Percentiles rank a stretch among this genome's conserved stretches.
Conservation (phyloP, 177 flowering plant genomes). For the Vitis hybrid region DNA sequence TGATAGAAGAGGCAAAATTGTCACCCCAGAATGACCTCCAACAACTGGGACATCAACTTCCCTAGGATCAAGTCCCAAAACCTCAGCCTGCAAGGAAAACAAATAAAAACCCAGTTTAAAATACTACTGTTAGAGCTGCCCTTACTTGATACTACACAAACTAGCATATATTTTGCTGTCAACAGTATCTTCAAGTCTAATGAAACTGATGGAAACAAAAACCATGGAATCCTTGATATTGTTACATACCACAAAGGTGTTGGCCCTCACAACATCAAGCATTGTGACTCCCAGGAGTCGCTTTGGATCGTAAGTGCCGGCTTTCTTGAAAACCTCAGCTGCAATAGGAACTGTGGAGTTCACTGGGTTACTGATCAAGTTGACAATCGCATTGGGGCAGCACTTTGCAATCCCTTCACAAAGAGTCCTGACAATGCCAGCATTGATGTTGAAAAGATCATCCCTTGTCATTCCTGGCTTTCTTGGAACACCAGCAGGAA, state of each 20-base stretch:
- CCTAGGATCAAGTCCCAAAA: slow-evolving; percentile 54
- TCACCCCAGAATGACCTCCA: slow-evolving; percentile 73
- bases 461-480: slow-evolving; percentile 84
- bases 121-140: no score
- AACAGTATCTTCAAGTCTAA: not conserved
- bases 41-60: slow-evolving; percentile 75
- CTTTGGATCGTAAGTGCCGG: slow-evolving; percentile 64
- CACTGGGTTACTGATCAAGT: slow-evolving; percentile 70
- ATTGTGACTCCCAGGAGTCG: slow-evolving; percentile 61
- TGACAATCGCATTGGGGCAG: slow-evolving; percentile 65
- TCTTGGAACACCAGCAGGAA: slow-evolving; percentile 78
- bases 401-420: slow-evolving; percentile 57
- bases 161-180: no score
- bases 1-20: slow-evolving; percentile 68
- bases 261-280: slow-evolving; percentile 76
- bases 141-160: no score
- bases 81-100: slow-evolving; percentile 45
- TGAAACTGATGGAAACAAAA: not conserved
- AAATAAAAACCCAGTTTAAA: no score
- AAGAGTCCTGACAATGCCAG: slow-evolving; percentile 65
- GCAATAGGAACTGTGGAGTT: slow-evolving; percentile 78
- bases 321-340: slow-evolving; percentile 75
- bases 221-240: not conserved
- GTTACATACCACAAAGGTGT: slow-evolving; percentile 47
- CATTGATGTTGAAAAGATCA: slow-evolving; percentile 78